phyloP scores from a whole-genome alignment of 2,329 filamentous ascomycete genomes.

The Didymella glomerata region DNA sequence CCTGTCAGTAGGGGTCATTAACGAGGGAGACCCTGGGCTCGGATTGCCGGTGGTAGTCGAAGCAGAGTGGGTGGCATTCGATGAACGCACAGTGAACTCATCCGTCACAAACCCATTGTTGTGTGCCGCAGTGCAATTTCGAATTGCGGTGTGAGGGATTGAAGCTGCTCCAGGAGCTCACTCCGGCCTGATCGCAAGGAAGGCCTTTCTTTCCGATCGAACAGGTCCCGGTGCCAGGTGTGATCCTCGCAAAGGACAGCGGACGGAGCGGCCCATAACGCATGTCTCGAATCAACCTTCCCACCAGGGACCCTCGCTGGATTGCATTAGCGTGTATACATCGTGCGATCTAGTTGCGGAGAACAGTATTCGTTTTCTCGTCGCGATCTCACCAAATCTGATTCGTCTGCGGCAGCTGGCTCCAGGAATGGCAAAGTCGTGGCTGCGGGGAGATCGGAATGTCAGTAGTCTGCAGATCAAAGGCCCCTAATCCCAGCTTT shows the following conservation, averaged over 20 bases:
- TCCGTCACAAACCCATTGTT: not conserved
- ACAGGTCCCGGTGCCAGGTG: slow-evolving; percentile 9
- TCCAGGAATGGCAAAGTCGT: slow-evolving; percentile 13
- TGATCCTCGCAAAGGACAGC: slow-evolving; percentile 10
- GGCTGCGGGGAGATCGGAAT: slow-evolving; percentile 13
- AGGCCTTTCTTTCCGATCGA: slow-evolving; percentile 4
- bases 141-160: slow-evolving; percentile 10
- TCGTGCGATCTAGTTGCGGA: slow-evolving; percentile 12
- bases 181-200: slow-evolving; percentile 1
- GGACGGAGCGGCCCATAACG: slow-evolving; percentile 19
- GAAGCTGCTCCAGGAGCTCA: slow-evolving; percentile 5
- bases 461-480: slow-evolving; percentile 16
- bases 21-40: slow-evolving; percentile 9
- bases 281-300: slow-evolving; percentile 4
- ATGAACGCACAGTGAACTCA: slow-evolving; percentile 2
- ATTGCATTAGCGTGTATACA: slow-evolving; percentile 24
- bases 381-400: slow-evolving; percentile 14
- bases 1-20: slow-evolving; percentile 12
- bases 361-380: slow-evolving; percentile 17
- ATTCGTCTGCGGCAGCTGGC: slow-evolving; percentile 1
- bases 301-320: not conserved
- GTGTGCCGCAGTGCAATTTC: slow-evolving; percentile 2
- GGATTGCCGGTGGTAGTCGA: slow-evolving; percentile 2
- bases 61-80: not conserved
- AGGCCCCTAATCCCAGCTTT: slow-evolving; percentile 10